A percentile compares a stretch with the other conserved stretches of the same genome.
Conservation (phyloP, 495 filamentous ascomycete genomes). For the Penicillium soppii region DNA sequence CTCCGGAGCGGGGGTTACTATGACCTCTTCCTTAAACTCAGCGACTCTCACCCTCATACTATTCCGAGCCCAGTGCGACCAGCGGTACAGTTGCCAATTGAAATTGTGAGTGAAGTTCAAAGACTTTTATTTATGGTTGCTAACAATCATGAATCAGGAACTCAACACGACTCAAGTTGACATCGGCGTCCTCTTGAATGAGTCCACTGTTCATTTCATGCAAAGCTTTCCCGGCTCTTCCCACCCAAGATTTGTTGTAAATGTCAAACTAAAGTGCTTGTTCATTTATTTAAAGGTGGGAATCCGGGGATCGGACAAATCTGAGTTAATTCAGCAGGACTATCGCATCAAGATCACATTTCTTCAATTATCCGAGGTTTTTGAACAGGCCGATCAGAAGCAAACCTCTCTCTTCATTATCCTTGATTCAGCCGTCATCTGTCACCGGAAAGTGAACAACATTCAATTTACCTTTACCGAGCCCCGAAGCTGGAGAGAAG, state of each 20-base stretch:
- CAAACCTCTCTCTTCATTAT: conserved; percentile 54
- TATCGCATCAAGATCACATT: conserved; percentile 65
- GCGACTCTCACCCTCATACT: background rate
- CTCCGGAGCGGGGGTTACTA: conserved; percentile 16
- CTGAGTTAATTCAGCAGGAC: conserved; percentile 14
- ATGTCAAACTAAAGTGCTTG: conserved; percentile 28
- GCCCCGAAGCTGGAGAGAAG: conserved; percentile 57
- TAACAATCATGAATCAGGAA: conserved; percentile 19
- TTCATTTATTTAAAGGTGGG: conserved; percentile 26
- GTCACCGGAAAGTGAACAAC: conserved; percentile 55
- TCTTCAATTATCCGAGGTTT: conserved; percentile 56
- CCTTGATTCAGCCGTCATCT: conserved; percentile 63
- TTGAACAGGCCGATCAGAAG: conserved; percentile 38
- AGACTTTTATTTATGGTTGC: background rate
- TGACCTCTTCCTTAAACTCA: background rate
- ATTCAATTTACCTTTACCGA: conserved; percentile 37
- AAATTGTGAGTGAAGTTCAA: conserved; percentile 28
- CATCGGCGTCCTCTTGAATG: conserved; percentile 31
- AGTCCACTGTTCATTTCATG: conserved; percentile 30
- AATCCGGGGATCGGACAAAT: background rate
- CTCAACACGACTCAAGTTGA: conserved; percentile 28
- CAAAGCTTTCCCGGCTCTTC: conserved; percentile 19
- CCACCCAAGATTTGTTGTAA: conserved; percentile 16
- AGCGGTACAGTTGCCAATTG: conserved; percentile 25
- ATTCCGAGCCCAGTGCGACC: conserved; percentile 31